Conservation (phyloP, 352 stramenopile genomes). For the Phytophthora sp. region DNA sequence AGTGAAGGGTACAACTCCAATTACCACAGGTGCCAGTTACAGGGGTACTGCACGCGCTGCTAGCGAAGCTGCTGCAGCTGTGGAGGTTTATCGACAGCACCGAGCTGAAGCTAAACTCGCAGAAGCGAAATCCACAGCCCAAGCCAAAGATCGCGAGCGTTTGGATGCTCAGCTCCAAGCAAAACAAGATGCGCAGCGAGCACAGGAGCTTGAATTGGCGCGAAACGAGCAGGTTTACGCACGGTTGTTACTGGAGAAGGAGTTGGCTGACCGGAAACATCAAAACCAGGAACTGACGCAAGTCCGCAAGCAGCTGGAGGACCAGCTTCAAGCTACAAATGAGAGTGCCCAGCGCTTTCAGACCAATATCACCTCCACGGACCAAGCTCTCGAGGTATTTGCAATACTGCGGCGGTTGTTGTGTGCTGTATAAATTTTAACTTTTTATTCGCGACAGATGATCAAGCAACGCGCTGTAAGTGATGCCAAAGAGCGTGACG, state of each 20-base stretch:
- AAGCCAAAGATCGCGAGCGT: slow-evolving; percentile 38
- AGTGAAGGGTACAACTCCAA: background rate
- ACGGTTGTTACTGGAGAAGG: slow-evolving; percentile 32
- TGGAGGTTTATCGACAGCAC: slow-evolving; percentile 23
- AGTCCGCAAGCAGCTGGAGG: slow-evolving; percentile 38
- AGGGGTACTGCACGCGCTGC: slow-evolving; percentile 30
- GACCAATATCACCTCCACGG: slow-evolving; percentile 42
- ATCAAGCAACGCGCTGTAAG: slow-evolving; percentile 49
- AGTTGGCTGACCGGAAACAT: slow-evolving; percentile 31
- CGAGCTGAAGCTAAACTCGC: slow-evolving; percentile 26
- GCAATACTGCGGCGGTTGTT: no score
- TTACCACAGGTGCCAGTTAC: slow-evolving; percentile 6
- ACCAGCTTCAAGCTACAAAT: slow-evolving; percentile 40
- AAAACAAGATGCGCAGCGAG: slow-evolving; percentile 34
- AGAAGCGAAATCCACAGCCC: slow-evolving; percentile 24
- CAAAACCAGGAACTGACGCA: slow-evolving; percentile 47
- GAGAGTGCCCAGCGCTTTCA: slow-evolving; percentile 39
- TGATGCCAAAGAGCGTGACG: slow-evolving; percentile 61
- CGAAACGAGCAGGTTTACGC: slow-evolving; percentile 33
- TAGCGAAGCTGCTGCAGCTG: slow-evolving; percentile 34
- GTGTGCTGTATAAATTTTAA: no score
- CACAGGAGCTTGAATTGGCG: slow-evolving; percentile 28
- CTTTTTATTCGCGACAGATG: slow-evolving; percentile 35
- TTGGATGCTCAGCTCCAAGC: slow-evolving; percentile 35
- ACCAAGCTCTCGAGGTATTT: slow-evolving; percentile 59